phyloP scores from a whole-genome alignment of 257 asterid species.

The Paraleonurus japonicus region DNA sequence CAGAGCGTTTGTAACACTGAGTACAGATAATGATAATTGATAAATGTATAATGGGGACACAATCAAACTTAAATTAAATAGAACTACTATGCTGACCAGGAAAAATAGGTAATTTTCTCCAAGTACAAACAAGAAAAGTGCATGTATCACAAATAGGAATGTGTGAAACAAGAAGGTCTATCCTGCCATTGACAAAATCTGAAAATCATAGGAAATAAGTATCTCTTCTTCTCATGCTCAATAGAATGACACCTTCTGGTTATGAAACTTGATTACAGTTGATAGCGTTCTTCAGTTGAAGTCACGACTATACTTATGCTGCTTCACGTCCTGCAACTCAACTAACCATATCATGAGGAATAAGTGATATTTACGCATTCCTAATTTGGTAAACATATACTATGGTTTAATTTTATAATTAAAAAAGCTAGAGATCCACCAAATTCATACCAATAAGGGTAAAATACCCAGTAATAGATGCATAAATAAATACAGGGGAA shows the following conservation, averaged over 20 bases:
- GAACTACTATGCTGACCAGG: neutral
- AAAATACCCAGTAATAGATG: neutral
- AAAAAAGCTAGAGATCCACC: neutral
- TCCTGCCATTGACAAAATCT: neutral
- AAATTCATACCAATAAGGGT: neutral
- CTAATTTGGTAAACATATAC: neutral
- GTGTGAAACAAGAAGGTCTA: neutral
- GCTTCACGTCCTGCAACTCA: neutral
- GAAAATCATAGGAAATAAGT: neutral
- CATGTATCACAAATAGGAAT: neutral
- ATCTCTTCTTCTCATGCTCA: neutral
- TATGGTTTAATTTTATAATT: neutral
- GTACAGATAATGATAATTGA: neutral
- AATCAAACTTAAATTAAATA: neutral
- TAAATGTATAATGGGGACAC: neutral
- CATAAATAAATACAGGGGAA: neutral
- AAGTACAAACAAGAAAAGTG: neutral
- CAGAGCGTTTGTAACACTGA: neutral
- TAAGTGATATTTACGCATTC: neutral
- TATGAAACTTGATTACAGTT: neutral
- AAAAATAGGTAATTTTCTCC: neutral
- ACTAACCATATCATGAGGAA: too few species aligned
- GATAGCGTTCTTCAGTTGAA: neutral
- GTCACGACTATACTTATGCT: neutral
- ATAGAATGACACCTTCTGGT: neutral